Conservation (phyloP, 2,329 filamentous ascomycete genomes). For the Alternaria sp. region DNA sequence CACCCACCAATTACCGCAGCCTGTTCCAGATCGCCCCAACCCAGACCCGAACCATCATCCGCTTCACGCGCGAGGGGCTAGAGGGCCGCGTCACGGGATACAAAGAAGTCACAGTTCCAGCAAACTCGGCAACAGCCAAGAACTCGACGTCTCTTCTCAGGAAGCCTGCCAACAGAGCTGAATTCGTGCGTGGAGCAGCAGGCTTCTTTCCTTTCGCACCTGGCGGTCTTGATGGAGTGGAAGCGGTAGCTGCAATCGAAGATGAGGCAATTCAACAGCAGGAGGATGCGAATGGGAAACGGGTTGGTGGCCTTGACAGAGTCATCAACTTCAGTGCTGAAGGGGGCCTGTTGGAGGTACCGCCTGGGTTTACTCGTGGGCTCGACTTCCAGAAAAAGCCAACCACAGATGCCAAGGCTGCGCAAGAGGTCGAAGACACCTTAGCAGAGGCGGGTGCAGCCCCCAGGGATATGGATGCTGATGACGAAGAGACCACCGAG, state of each 20-base stretch:
- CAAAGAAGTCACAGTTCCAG: constrained; percentile 90
- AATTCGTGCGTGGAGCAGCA: constrained; percentile 91
- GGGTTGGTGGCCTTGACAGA: constrained; percentile 70
- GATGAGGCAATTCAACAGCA: constrained; percentile 71
- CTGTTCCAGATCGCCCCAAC: constrained; percentile 88
- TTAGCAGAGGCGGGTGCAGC: constrained; percentile 60
- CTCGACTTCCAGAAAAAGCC: constrained; percentile 73
- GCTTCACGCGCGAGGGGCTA: constrained; percentile 89
- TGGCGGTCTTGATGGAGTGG: constrained; percentile 85
- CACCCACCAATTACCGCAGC: constrained; percentile 78
- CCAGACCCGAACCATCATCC: constrained; percentile 91
- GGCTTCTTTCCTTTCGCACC: constrained; percentile 96
- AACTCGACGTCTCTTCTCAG: constrained; percentile 90
- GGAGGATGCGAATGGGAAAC: constrained; percentile 49
- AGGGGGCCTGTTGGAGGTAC: constrained; percentile 78
- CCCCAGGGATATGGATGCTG: constrained; percentile 30
- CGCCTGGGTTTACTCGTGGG: constrained; percentile 83
- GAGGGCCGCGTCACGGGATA: constrained; percentile 94
- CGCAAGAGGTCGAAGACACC: constrained; percentile 73
- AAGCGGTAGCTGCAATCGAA: constrained; percentile 84
- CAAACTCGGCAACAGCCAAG: constrained; percentile 88
- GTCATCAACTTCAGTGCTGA: constrained; percentile 84
- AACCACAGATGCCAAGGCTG: constrained; percentile 66
- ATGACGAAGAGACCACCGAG: constrained; percentile 36
- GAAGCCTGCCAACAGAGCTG: constrained; percentile 84